Percentiles rank a stretch among this genome's conserved stretches.
phyloP scores from a whole-genome alignment of 345 rosid species.

The Eucalyptus virginea region DNA sequence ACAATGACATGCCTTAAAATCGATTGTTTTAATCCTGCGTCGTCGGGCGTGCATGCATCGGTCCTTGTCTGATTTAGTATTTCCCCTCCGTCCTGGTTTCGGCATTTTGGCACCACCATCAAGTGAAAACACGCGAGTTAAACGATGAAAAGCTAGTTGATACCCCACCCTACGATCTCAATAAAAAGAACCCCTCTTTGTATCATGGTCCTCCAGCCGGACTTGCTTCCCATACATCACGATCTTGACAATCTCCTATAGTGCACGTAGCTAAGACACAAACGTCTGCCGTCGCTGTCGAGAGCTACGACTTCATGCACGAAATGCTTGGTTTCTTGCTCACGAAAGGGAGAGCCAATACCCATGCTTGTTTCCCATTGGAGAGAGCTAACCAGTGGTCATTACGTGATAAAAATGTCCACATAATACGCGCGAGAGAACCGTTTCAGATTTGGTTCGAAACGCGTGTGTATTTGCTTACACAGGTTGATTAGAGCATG shows the following conservation, averaged over 20 bases:
- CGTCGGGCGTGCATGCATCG: not conserved
- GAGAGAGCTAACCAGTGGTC: not conserved
- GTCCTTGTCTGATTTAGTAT: not conserved
- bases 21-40: not conserved
- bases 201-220: not conserved
- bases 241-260: not conserved
- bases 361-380: not conserved
- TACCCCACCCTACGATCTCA: not conserved
- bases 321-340: not conserved
- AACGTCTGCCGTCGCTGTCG: not conserved
- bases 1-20: not conserved
- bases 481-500: not conserved
- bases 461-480: not conserved
- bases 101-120: not conserved
- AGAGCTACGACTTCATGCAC: not conserved
- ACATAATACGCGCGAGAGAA: not conserved
- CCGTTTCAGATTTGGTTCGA: not conserved
- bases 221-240: not conserved
- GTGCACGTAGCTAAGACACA: not conserved
- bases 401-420: not conserved
- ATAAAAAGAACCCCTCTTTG: not conserved
- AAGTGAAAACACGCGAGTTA: not conserved
- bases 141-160: not conserved
- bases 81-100: not conserved
- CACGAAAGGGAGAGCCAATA: not conserved